Evolutionary conservation across 2,329 filamentous ascomycete species (phyloP), one percentile per base, ranked within the genome.

Genomic region (Claviceps maximensis): DNA sequence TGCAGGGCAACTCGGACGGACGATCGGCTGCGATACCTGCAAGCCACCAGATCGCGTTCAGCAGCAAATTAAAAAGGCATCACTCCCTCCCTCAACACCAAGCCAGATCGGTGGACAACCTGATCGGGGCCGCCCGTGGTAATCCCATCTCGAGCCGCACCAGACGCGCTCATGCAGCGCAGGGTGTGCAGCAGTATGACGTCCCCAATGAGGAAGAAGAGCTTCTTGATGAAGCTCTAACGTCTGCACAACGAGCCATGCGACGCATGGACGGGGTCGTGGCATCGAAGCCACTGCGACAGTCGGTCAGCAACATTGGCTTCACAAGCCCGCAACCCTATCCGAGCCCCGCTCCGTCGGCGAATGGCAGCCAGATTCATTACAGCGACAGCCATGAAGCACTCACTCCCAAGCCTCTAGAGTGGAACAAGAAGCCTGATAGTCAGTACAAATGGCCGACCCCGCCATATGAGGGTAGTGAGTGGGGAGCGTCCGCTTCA

Each of bases 181-280:
- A 89, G 57, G 86, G 86, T 4, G 82, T 86, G 49, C 85, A 87
- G 61, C 84, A 88, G 57, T 96, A 97, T 65, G 93, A 98, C 64
- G 90, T 90, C 0, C 89, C 93, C 1, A 90, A 95, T 62, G 93
- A 98, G 68, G 91, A 97, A 64, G 93, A 98, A 55, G 93, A 98
- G 69, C 77, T 98, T 10, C 76, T 97, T 10, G 90, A 96, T 60
- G 93, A 98, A 69, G 89, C 83, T 21, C 74, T 96, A 44, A 79
- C 83, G 49, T 88, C 87, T 6, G 87, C 89, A 0, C 84, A 84
- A 61, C 81, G 80, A 56, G 87, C 83, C 8, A 86, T 87, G 63
- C 84, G 81, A 64, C 82, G 82, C 10, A 74, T 95, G 55, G 87
- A 77, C 64, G 78, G 71, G 63, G 68, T 71, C 2, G 12, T 45